Evolutionary conservation across 1,139 yeast genomes (phyloP).

Genomic region (Suhomyces maxii): DNA sequence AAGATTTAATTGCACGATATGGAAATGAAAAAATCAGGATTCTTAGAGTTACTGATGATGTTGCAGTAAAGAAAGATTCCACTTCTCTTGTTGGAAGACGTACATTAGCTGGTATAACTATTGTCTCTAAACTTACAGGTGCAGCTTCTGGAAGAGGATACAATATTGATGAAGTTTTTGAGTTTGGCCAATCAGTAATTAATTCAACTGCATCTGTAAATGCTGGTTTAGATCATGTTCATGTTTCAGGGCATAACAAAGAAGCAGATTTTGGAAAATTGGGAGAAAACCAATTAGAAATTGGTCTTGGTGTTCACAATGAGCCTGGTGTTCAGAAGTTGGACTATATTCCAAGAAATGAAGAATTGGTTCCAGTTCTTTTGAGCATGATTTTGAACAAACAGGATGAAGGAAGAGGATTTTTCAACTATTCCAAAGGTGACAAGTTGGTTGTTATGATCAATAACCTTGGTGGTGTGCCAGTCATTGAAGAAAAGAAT

Average conservation of each 20-base stretch:
- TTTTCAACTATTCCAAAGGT: constrained; percentile 35
- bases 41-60: constrained; percentile 1
- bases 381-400: constrained; percentile 38
- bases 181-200: background rate
- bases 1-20: background rate
- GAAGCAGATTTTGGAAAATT: constrained; percentile 32
- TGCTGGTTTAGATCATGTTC: constrained; percentile 55
- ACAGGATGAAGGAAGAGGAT: constrained; percentile 41
- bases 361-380: constrained; percentile 37
- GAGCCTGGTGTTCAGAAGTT: constrained; percentile 50
- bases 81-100: background rate
- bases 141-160: background rate
- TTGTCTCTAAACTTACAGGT: background rate
- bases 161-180: background rate
- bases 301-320: constrained; percentile 56
- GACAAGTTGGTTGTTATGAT: constrained; percentile 45
- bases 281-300: constrained; percentile 40
- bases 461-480: constrained; percentile 55
- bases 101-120: background rate
- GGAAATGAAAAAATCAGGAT: background rate
- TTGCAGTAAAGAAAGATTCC: background rate
- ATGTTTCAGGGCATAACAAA: constrained; percentile 46
- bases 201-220: constrained; percentile 19
- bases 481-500: constrained; percentile 45
- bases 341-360: constrained; percentile 42